These are phyloP conservation scores for Cercospora nicotianae DNA, from an alignment of 2,329 filamentous ascomycete genomes.

Conservation along the genomic window DNA sequence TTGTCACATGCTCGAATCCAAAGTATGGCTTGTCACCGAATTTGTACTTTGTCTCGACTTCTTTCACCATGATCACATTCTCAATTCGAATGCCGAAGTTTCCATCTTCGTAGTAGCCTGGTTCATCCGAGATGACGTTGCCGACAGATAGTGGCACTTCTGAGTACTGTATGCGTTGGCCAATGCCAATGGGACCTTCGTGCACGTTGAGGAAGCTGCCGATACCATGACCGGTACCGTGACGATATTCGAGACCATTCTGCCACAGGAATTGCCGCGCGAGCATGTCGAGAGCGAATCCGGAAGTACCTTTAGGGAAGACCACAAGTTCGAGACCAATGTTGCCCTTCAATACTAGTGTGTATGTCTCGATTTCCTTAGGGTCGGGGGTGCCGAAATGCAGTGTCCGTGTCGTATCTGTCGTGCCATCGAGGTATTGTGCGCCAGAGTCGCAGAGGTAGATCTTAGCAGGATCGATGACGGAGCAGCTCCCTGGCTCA, in stretches of 20 bases:
- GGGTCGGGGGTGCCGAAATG: slow-evolving; percentile 85
- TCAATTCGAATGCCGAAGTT: slow-evolving; percentile 94
- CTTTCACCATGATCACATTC: slow-evolving; percentile 88
- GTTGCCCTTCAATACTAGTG: slow-evolving; percentile 78
- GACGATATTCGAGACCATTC: slow-evolving; percentile 88
- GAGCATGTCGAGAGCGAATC: slow-evolving; percentile 84
- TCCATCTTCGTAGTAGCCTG: slow-evolving; percentile 95
- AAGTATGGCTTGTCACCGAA: slow-evolving; percentile 95
- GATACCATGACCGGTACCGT: slow-evolving; percentile 94
- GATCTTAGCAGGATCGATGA: slow-evolving; percentile 79
- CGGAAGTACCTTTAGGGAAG: slow-evolving; percentile 93
- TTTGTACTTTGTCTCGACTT: slow-evolving; percentile 79
- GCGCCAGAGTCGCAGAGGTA: slow-evolving; percentile 97
- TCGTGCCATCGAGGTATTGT: slow-evolving; percentile 95
- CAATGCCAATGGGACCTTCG: slow-evolving; percentile 94
- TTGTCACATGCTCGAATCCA: slow-evolving; percentile 94
- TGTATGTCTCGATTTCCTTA: slow-evolving; percentile 86
- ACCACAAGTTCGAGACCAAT: slow-evolving; percentile 83
- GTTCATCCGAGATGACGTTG: slow-evolving; percentile 92
- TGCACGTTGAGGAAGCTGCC: slow-evolving; percentile 96
- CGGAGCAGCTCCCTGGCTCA: slow-evolving; percentile 75
- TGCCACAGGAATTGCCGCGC: slow-evolving; percentile 93
- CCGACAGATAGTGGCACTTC: slow-evolving; percentile 88
- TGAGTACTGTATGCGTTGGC: slow-evolving; percentile 84
- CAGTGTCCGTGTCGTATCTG: slow-evolving; percentile 88